These are phyloP conservation scores for Trametes pubescens DNA, from an alignment of 1,284 basidiomycete genomes.

Conservation along the genomic window DNA sequence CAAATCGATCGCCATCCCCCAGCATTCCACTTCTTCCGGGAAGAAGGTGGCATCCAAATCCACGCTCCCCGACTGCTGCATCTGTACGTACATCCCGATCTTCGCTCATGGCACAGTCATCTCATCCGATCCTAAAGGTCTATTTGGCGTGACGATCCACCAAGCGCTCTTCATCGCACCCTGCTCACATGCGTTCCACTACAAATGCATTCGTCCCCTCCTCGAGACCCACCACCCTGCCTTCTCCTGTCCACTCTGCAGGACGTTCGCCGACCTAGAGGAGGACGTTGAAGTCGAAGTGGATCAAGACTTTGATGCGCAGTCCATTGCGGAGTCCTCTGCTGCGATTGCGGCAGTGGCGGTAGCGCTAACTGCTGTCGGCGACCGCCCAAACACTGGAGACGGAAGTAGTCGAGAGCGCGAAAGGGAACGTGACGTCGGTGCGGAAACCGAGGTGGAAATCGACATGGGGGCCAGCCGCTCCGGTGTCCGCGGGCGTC, in stretches of 20 bases:
- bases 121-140: conserved; percentile 54
- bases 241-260: conserved; percentile 95
- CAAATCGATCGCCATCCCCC: conserved; percentile 68
- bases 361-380: conserved; percentile 26
- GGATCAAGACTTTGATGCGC: conserved; percentile 54
- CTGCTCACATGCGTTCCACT: conserved; percentile 97
- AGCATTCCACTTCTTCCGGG: conserved; percentile 24
- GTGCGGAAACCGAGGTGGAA: conserved; percentile 68
- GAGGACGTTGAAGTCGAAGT: conserved; percentile 98
- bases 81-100: conserved; percentile 65
- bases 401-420: conserved; percentile 36
- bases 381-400: conserved; percentile 33
- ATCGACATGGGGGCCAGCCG: conserved; percentile 46
- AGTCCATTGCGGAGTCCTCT: conserved; percentile 42
- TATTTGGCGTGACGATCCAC: conserved; percentile 93
- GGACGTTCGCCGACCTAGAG: conserved; percentile 93
- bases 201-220: conserved; percentile 96
- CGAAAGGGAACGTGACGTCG: conserved; percentile 46
- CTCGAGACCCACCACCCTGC: conserved; percentile 90
- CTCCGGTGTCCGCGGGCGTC: conserved; percentile 29
- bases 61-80: conserved; percentile 90
- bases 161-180: conserved; percentile 98
- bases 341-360: conserved; percentile 30
- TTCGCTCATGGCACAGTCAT: not conserved
- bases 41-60: conserved; percentile 54